A percentile compares a stretch with the other conserved stretches of the same genome.
Conservation (phyloP, 1,139 yeast species). For the Diutina scorzettiae region DNA sequence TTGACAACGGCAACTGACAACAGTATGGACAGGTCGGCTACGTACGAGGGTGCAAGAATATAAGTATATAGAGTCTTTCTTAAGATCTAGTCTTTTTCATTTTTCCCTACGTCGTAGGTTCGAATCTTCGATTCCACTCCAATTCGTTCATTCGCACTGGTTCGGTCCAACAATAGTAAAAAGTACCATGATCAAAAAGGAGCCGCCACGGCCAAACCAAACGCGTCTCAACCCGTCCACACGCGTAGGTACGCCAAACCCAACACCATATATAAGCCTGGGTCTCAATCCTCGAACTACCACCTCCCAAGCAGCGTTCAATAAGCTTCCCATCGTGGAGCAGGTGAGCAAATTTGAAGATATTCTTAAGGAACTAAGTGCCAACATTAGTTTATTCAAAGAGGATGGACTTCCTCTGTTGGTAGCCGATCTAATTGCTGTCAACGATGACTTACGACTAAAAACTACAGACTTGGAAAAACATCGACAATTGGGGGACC, state of each 20-base stretch:
- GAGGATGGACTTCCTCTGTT: slow-evolving; percentile 18
- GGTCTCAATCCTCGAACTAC: not conserved
- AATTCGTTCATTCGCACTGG: too few relatives aligned
- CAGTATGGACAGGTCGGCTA: too few relatives aligned
- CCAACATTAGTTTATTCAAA: slow-evolving; percentile 22
- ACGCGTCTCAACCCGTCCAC: not conserved
- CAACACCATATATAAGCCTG: not conserved
- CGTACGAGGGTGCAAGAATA: too few relatives aligned
- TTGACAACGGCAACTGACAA: too few relatives aligned
- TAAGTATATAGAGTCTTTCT: too few relatives aligned
- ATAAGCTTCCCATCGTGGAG: slow-evolving; percentile 20
- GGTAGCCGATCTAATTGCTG: slow-evolving; percentile 18
- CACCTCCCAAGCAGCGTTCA: slow-evolving; percentile 11
- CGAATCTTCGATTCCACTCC: too few relatives aligned
- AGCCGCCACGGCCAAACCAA: not conserved
- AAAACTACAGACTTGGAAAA: slow-evolving; percentile 19
- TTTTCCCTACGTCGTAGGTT: too few relatives aligned
- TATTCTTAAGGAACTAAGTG: slow-evolving; percentile 16
- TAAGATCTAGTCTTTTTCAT: too few relatives aligned
- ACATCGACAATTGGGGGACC: slow-evolving; percentile 22
- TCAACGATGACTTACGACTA: slow-evolving; percentile 17
- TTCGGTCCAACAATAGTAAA: too few relatives aligned
- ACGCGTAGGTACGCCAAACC: not conserved
- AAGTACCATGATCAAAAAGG: not conserved
- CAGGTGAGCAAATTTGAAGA: slow-evolving; percentile 18